Base-by-base conservation (phyloP, 495 filamentous ascomycete species). In the Xylaria flabelliformis region DNA sequence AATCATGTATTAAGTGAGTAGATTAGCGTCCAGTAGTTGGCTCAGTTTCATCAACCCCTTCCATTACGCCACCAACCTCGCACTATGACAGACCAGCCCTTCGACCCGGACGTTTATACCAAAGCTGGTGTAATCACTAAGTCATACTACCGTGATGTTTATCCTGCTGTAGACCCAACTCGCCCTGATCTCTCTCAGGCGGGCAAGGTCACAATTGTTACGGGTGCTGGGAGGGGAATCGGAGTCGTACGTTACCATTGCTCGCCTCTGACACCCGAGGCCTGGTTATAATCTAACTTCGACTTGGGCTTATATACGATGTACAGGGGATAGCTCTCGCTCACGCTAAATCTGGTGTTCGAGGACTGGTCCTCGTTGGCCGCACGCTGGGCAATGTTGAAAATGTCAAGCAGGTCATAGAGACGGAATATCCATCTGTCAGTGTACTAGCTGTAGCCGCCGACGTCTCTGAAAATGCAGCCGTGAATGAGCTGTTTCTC, bases 91-190 rank as follows among this genome's bases (percentile, higher is more conserved):
- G 51, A 26, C n/a, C 21, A 55, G 6, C 51, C 51, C 24, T 55
- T 55, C 51, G 51, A 55, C 26, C 51, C 51, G 24, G 51, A 55
- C 10, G 24, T 55, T 21, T 55, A 55, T 55, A 55, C 51, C 10
- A 55, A 55, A 19, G 50, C 50, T 12, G 21, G 51, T 55, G 51
- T 55, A 4, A 55, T 55, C 51, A 55, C 51, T 19, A 55, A 55
- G 51, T 55, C 51, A 13, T 55, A 55, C 51, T 55, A 55, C 10
- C 51, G 51, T 55, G 51, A 55, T 12, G 51, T 55, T 55, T 55
- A 55, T 29, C 51, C 51, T 55, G 51, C 51, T 15, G 51, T 55
- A 29, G 51, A 55, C 24, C 51, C 51, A 15, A 26, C 51, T 12
- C 51, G 51, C 21, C 50, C 50, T 12, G 51, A n/a, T 5, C 51